Percentiles rank a stretch among this genome's conserved stretches.
These are phyloP conservation scores for Spathaspora sp. DNA, from an alignment of 1,139 yeast genomes.

Conservation along the genomic window DNA sequence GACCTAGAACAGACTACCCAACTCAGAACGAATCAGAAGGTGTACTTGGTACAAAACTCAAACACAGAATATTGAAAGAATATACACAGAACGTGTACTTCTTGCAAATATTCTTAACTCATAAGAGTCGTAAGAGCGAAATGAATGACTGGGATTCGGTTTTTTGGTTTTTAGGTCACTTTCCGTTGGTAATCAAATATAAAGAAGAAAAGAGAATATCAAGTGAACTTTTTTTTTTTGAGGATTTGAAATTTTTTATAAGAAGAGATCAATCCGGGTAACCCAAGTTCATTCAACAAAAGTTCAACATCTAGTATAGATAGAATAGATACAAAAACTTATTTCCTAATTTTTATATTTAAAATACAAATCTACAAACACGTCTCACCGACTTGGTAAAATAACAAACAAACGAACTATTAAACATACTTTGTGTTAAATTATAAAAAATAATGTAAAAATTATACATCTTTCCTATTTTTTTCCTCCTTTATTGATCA, in stretches of 20 bases:
- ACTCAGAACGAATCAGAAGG: constrained; percentile 22
- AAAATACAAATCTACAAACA: constrained; percentile 1
- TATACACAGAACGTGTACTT: constrained; percentile 18
- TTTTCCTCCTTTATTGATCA: constrained; percentile 4
- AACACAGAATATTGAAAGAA: constrained; percentile 8
- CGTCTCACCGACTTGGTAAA: not conserved
- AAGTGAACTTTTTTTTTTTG: not conserved
- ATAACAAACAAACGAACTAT: constrained; percentile 1
- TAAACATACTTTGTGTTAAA: constrained; percentile 10
- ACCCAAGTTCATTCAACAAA: not conserved
- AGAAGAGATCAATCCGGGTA: constrained; percentile 2
- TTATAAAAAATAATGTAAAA: constrained; percentile 15
- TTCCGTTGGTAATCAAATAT: constrained; percentile 50
- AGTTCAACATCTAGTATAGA: not conserved
- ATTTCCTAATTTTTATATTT: not conserved
- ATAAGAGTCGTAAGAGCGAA: constrained; percentile 4
- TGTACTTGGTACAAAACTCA: constrained; percentile 4
- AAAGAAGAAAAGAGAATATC: constrained; percentile 17
- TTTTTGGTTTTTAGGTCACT: constrained; percentile 27
- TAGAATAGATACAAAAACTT: not conserved
- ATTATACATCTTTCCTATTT: constrained; percentile 13
- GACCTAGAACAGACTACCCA: constrained; percentile 9
- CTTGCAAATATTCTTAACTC: constrained; percentile 9
- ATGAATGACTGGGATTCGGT: constrained; percentile 6
- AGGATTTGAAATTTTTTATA: constrained; percentile 5